phyloP scores from a whole-genome alignment of 768 basidiomycete genomes.

The Serendipita sp. region DNA sequence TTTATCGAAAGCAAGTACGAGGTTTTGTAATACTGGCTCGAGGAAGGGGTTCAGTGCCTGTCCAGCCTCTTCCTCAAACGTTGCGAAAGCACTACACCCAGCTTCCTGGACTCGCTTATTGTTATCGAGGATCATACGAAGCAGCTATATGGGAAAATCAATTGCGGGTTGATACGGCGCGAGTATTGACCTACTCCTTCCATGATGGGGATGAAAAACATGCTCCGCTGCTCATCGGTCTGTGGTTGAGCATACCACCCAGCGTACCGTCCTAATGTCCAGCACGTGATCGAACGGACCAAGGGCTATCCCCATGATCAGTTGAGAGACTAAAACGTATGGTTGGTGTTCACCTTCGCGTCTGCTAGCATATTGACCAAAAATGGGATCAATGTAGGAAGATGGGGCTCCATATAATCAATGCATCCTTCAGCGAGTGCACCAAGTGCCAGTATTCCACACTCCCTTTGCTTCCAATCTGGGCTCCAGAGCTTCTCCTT shows the following conservation, averaged over 20 bases:
- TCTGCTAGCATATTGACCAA: slow-evolving; percentile 81
- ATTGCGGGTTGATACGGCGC: background rate
- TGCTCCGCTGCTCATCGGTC: slow-evolving; percentile 74
- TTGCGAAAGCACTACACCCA: slow-evolving; percentile 96
- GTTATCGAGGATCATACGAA: slow-evolving; percentile 93
- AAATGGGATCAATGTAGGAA: slow-evolving; percentile 87
- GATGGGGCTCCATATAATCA: slow-evolving; percentile 84
- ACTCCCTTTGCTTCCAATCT: slow-evolving; percentile 91
- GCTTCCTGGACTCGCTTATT: slow-evolving; percentile 99
- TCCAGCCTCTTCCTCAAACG: slow-evolving; percentile 95
- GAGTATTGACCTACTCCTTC: slow-evolving; percentile 61
- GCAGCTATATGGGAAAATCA: slow-evolving; percentile 40
- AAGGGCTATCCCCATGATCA: slow-evolving; percentile 46
- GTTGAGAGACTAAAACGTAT: background rate
- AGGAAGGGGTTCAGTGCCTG: slow-evolving; percentile 79
- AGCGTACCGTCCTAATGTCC: slow-evolving; percentile 98
- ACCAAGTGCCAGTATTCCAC: slow-evolving; percentile 87
- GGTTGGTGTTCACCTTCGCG: slow-evolving; percentile 51
- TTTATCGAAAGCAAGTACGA: slow-evolving; percentile 92
- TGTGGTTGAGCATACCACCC: slow-evolving; percentile 86
- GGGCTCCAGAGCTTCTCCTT: slow-evolving; percentile 86
- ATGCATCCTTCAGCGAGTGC: slow-evolving; percentile 99
- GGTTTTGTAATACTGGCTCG: slow-evolving; percentile 84
- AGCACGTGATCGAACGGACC: slow-evolving; percentile 95
- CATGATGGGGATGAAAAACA: slow-evolving; percentile 93